phyloP scores from a whole-genome alignment of 306 rosid species.

The Sesbania bispinosa region DNA sequence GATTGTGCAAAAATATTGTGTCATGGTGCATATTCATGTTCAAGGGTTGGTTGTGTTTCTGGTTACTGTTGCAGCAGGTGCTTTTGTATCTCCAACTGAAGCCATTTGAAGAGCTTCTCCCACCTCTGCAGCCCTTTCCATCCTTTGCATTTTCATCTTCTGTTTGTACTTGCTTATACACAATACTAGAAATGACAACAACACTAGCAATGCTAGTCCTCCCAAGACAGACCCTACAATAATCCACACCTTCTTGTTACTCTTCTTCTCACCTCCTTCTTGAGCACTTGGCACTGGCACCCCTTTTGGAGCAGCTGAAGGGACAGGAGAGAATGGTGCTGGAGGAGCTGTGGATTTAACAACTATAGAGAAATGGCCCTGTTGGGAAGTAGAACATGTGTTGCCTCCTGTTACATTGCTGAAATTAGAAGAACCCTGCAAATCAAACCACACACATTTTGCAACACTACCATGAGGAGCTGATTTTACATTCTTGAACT shows the following conservation, averaged over 20 bases:
- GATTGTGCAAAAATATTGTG: constrained; percentile 44
- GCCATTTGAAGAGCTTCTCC: constrained; percentile 95
- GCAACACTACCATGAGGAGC: constrained; percentile 50
- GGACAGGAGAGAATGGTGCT: constrained; percentile 40
- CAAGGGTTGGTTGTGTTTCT: constrained; percentile 89
- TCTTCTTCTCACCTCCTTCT: constrained; percentile 37
- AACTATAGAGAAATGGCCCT: constrained; percentile 90
- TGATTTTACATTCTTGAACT: constrained; percentile 44
- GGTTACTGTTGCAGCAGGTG: constrained; percentile 84
- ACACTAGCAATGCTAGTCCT: constrained; percentile 53
- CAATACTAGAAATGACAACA: constrained; percentile 46
- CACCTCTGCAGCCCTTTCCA: constrained; percentile 85
- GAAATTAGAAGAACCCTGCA: constrained; percentile 49
- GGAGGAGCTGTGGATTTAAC: constrained; percentile 44
- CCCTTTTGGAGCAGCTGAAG: constrained; percentile 25
- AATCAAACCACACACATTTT: constrained; percentile 64
- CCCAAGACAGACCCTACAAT: constrained; percentile 82
- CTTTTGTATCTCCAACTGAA: constrained; percentile 68
- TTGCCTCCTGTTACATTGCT: constrained; percentile 49
- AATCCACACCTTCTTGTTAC: constrained; percentile 51
- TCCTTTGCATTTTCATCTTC: constrained; percentile 64
- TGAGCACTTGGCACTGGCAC: constrained; percentile 23
- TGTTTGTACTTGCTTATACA: constrained; percentile 55
- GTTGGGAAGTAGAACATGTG: constrained; percentile 53
- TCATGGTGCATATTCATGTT: constrained; percentile 87